A percentile compares a stretch with the other conserved stretches of the same genome.
These are phyloP conservation scores for Neurospora intermedia DNA, from an alignment of 495 filamentous ascomycete genomes.

Conservation along the genomic window DNA sequence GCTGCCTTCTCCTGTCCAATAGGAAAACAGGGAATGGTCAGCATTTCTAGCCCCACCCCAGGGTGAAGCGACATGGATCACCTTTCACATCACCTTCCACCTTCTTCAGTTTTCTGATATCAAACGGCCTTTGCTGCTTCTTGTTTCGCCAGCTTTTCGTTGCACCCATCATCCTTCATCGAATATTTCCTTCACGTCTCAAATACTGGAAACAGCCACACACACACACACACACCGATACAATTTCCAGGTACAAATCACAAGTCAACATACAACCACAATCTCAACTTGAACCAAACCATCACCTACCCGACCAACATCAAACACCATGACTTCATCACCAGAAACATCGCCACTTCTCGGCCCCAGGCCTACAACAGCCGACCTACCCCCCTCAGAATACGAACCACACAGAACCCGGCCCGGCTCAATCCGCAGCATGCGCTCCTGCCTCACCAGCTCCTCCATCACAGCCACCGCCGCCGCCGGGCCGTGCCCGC, in stretches of 20 bases:
- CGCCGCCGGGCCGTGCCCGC: background rate
- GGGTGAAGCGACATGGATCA: background rate
- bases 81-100: background rate
- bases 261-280: background rate
- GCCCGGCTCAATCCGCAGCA: background rate
- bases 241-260: background rate
- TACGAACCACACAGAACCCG: background rate
- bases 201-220: background rate
- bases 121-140: background rate
- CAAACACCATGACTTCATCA: background rate
- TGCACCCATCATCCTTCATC: background rate
- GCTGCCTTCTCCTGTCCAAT: background rate
- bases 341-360: background rate
- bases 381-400: background rate
- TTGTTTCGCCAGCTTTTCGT: background rate
- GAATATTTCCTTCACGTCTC: background rate
- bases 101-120: background rate
- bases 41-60: background rate
- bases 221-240: background rate
- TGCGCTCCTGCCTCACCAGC: background rate
- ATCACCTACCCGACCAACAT: background rate
- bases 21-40: background rate
- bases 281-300: background rate
- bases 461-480: background rate
- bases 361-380: background rate